Base-by-base conservation (phyloP, 140 eudicot species). In the Oenanthe javanica region DNA sequence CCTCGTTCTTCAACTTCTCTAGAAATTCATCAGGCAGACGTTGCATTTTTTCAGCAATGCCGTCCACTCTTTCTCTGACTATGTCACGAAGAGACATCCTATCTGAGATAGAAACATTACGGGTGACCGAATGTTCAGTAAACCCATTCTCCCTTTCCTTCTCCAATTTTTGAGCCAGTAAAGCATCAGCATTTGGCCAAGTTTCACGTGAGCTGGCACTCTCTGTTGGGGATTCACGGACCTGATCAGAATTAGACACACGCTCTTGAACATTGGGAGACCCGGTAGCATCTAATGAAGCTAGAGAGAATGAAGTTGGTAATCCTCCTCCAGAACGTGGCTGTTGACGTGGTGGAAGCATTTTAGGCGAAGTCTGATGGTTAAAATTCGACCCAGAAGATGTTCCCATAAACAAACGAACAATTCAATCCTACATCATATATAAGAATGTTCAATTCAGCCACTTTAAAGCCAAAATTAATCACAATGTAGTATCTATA, bases 181-280 rank as follows among this genome's bases (percentile, higher is more conserved):
- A 82, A 48, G 93, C 90, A 83, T 92, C 96, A 42, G 89, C 80
- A 8, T 92, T 87, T 45, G n/a, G 98, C 93, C 96, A 94, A 8
- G 96, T 94, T 79, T 94, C 98, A 3, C 96, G 93, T 52, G 98
- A 94, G 77, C 96, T 92, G 16, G 98, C 98, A 82, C 97, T 94
- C 82, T 94, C 97, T 25, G 98, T 85, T n/a, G 98, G 98, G 19
- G 98, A 94, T 72, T 89, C 97, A 25, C 91, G 92, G 36, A 83
- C 84, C 80, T 89, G 98, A 72, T 93, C 97, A 42, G 95, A 85
- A 69, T 90, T 90, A 48, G 96, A 90, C 59, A 96, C 90, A 27
- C 89, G 91, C 76, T 92, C 97, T 40, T 85, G 93, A 79, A 75
- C 48, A 73, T 83, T 81, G 6, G 91, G 86, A 67, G 91, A 84